Conservation (phyloP, 2,329 filamentous ascomycete species). For the Neopestalotiopsis rosae region DNA sequence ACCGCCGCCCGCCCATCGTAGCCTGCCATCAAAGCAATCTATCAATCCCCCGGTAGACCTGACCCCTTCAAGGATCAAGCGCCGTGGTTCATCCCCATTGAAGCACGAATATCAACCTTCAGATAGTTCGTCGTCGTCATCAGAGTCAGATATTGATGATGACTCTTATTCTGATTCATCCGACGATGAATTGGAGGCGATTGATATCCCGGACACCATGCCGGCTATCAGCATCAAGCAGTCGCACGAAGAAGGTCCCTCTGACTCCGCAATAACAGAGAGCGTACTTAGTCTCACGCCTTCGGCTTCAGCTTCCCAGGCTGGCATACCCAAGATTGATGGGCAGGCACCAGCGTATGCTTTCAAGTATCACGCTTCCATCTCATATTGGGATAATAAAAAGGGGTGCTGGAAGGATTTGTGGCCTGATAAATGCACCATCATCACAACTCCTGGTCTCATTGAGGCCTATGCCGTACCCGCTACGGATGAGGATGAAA, state of each 20-base stretch:
- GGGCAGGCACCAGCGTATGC: constrained; percentile 46
- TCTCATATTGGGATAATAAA: constrained; percentile 68
- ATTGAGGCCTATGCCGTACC: constrained; percentile 61
- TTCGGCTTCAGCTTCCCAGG: constrained; percentile 83
- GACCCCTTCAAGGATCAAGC: constrained; percentile 55
- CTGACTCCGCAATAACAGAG: constrained; percentile 51
- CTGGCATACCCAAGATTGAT: constrained; percentile 57
- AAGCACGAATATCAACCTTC: constrained; percentile 98
- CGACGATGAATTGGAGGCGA: constrained; percentile 63
- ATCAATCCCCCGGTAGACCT: constrained; percentile 52
- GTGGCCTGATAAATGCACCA: constrained; percentile 54
- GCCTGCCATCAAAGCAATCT: constrained; percentile 44
- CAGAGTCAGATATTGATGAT: constrained; percentile 53
- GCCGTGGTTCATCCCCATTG: constrained; percentile 86
- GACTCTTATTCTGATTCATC: constrained; percentile 52
- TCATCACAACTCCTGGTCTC: constrained; percentile 62
- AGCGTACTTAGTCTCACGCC: constrained; percentile 68
- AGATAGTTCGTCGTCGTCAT: constrained; percentile 51
- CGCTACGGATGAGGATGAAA: constrained; percentile 40
- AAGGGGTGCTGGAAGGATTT: constrained; percentile 66
- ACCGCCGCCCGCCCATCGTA: constrained; percentile 60
- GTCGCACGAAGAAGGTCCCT: constrained; percentile 33
- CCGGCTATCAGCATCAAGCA: constrained; percentile 62
- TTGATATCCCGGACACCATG: constrained; percentile 63
- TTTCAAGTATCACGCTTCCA: constrained; percentile 55